Base-by-base conservation (phyloP, 179 eudicot species). In the Spinacia oleracea region DNA sequence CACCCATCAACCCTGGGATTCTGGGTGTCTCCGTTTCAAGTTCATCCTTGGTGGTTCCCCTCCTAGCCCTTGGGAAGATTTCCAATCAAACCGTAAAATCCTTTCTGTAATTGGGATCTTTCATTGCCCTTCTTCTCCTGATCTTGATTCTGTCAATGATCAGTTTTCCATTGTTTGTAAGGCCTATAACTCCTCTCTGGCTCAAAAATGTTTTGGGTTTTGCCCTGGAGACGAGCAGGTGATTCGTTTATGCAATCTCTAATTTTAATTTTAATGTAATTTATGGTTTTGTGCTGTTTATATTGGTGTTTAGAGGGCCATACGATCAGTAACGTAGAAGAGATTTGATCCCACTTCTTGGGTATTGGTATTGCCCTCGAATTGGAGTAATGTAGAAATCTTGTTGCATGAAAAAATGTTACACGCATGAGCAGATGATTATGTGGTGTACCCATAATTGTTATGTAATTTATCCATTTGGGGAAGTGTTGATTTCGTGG, bases 61-160 rank as follows among this genome's bases (percentile, higher is more conserved):
- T n/a, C 90, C 99, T 0, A 79, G 88, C 21, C 97, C 99, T 0
- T 96, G 99, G 99, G 99, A 96, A 71, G 99, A 96, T 67, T 93
- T 93, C 31, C 99, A 96, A 77, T 88, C 97, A 15, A 89, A 90
- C 38, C 85, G 98, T 21, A 96, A 91, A 79, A 88, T 88, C 64
- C 87, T 90, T 2, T 90, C 88, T 48, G 96, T 93, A 7, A 90
- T 96, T 59, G 98, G 99, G 38, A 88, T 96, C 68, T 93, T 90
- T 73, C 98, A 93, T 75, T 93, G 99, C 78, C 97, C 98, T 6
- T 81, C 90, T 60, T 83, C 91, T 0, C 95, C 93, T 42, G 92
- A 95, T 89, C 90, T 95, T 58, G 88, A 70, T 55, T 68, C 79
- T 8, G 93, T 96, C 23, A 65, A 75, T 59, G 86, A 87, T 6